Conservation (phyloP, 768 basidiomycete genomes). For the Gyrodon lividus region DNA sequence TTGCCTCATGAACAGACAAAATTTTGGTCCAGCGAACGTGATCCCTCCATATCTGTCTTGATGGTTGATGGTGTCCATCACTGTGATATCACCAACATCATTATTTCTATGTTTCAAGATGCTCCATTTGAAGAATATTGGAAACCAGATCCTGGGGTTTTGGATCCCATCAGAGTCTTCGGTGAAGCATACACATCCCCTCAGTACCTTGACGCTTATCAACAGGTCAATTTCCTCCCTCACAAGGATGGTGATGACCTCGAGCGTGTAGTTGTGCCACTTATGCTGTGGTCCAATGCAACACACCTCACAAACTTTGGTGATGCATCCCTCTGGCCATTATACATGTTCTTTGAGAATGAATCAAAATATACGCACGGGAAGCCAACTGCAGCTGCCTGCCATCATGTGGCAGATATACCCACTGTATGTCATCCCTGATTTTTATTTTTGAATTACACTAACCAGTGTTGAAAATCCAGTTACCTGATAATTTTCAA, state of each 20-base stretch:
- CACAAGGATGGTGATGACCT: background rate
- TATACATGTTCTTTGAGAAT: conserved; percentile 17
- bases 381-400: conserved; percentile 4
- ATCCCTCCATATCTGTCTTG: background rate
- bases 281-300: conserved; percentile 24
- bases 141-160: background rate
- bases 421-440: background rate
- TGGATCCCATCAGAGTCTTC: background rate
- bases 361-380: conserved; percentile 11
- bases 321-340: conserved; percentile 8
- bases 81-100: background rate
- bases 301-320: conserved; percentile 23
- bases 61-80: background rate
- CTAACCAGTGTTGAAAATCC: no score
- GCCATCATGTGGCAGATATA: conserved; percentile 15
- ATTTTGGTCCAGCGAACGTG: background rate
- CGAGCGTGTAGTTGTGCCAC: conserved; percentile 8
- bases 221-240: background rate
- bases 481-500: background rate
- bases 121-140: background rate
- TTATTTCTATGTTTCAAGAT: background rate
- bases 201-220: background rate
- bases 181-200: background rate
- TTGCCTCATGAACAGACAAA: conserved; percentile 1
- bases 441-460: no score